Evolutionary conservation across 2,329 filamentous ascomycete species (phyloP), one percentile per base, ranked within the genome.

Genomic region (Colletotrichum viniferum): DNA sequence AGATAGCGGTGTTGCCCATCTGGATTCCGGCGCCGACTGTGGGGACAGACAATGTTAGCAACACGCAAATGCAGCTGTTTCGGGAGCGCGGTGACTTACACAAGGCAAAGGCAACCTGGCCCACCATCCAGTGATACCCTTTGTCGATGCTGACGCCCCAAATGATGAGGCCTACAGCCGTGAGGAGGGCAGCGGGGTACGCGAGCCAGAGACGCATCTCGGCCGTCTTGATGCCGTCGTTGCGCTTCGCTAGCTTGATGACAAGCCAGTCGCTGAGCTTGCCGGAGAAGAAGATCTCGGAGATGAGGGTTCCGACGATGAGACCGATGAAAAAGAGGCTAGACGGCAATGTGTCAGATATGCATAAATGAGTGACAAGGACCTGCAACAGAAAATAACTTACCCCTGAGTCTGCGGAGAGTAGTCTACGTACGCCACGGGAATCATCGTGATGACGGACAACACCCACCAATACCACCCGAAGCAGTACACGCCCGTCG

Each of bases 401-500:
- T 77, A 80, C 77, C 89, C 89, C 77, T 91, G 89, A 34, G 87
- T 86, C 61, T 89, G 82, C 3, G 88, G 85, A 0, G 81, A 80
- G 74, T 88, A 87, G n/a, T 82, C 77, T n/a, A 79, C 79, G 74
- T 91, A 91, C 28, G 89, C 90, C 4, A 86, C 84, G 0, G 89
- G 89, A 5, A 89, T 82, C 82, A 89, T 85, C 4, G 89, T 90
- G 70, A 90, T 87, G 24, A 90, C 84, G 0, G 86, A 87, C 13
- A 90, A 76, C 7, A 90, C 83, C 89, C 89, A 91, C 88, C 89
- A 91, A 79, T 91, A 91, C 86, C 88, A 90, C 4, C 84, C 79
- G 76, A 90, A 91, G 77, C 85, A 87, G 80, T 89, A 92, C 10
- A 85, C 84, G 10, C 87, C 75, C 5, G 90, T 83, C 4, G 86